These are phyloP conservation scores for Fusarium virguliforme DNA, from an alignment of 2,329 filamentous ascomycete genomes.

Conservation along the genomic window DNA sequence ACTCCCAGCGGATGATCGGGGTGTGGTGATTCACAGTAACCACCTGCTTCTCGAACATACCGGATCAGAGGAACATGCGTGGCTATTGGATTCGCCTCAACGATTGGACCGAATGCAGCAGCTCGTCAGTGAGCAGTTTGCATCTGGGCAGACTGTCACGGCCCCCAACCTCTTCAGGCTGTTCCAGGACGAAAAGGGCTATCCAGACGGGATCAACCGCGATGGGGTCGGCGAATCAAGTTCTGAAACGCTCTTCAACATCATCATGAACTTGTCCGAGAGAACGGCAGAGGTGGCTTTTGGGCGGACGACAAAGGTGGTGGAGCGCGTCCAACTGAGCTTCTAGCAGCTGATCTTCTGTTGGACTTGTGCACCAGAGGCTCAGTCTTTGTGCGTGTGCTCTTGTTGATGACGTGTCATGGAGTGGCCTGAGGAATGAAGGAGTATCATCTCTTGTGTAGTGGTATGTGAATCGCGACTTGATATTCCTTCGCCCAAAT, in stretches of 20 bases:
- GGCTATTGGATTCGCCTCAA: background rate
- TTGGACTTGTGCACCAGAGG: background rate
- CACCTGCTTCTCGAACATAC: background rate
- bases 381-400: background rate
- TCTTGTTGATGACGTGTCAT: constrained; percentile 7
- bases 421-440: constrained; percentile 1
- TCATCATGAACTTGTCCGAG: background rate
- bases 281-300: background rate
- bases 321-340: constrained; percentile 1
- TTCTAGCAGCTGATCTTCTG: constrained; percentile 5
- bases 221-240: background rate
- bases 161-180: constrained; percentile 2
- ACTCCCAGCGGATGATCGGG: background rate
- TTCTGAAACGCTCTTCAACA: constrained; percentile 2
- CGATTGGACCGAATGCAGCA: background rate
- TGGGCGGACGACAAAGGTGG: background rate
- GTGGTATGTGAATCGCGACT: constrained; percentile 2
- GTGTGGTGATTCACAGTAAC: background rate
- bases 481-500: background rate
- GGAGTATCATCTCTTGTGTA: background rate
- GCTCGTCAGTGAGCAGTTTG: background rate
- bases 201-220: background rate
- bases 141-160: background rate
- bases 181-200: background rate
- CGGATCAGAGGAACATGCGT: background rate